phyloP scores from a whole-genome alignment of 257 asterid genomes.

The Nicotiana benthamiana region DNA sequence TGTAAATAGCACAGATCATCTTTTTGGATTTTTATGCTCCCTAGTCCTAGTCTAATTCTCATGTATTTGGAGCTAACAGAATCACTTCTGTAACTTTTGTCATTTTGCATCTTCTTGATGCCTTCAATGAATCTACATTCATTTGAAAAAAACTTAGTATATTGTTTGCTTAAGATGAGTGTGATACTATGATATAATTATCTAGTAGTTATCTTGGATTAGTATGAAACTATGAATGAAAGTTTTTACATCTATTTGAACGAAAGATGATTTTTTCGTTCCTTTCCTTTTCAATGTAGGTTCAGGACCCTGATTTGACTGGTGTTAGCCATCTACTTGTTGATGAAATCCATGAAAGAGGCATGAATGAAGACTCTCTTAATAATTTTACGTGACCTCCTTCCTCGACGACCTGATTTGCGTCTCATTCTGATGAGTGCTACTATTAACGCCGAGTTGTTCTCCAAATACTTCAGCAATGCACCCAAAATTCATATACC shows the following conservation, averaged over 20 bases:
- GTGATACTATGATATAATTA: background rate
- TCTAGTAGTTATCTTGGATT: background rate
- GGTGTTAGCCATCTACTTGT: slow-evolving; percentile 87
- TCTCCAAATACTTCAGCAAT: slow-evolving; percentile 73
- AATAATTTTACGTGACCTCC: slow-evolving; percentile 75
- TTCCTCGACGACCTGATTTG: slow-evolving; percentile 90
- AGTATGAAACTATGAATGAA: background rate
- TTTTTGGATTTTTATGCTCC: too few species aligned
- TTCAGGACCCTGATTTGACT: slow-evolving; percentile 60
- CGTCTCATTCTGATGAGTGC: slow-evolving; percentile 97
- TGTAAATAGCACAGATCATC: too few species aligned
- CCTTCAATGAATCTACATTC: too few species aligned
- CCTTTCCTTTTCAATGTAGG: slow-evolving; percentile 35
- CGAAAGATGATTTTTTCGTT: slow-evolving; percentile 10
- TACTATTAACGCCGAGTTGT: slow-evolving; percentile 85
- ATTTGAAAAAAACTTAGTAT: too few species aligned
- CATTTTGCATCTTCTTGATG: too few species aligned
- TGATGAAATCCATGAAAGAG: slow-evolving; percentile 98
- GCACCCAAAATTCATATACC: slow-evolving; percentile 88
- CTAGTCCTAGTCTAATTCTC: too few species aligned
- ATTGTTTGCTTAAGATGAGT: background rate
- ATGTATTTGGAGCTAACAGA: too few species aligned
- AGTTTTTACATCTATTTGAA: background rate
- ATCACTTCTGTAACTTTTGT: too few species aligned
- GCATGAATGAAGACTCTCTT: slow-evolving; percentile 91